phyloP scores from a whole-genome alignment of 768 basidiomycete genomes.

The Kwoniella dejecticola region DNA sequence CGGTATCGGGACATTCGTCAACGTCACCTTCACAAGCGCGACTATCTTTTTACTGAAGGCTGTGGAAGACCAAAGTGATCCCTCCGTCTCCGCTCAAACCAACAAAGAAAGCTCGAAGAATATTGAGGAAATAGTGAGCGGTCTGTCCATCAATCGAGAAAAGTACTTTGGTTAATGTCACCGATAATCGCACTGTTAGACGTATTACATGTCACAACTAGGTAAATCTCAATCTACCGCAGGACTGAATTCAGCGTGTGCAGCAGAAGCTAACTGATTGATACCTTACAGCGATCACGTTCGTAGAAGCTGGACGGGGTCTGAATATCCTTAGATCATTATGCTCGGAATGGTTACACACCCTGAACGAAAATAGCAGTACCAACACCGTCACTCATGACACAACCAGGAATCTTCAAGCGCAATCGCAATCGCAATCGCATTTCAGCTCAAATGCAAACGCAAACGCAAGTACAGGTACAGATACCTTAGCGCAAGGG shows the following conservation, averaged over 20 bases:
- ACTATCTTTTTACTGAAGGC: not conserved
- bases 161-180: too few relatives aligned
- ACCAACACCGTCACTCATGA: not conserved
- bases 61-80: not conserved
- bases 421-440: not conserved
- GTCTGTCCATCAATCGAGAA: too few relatives aligned
- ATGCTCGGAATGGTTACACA: conserved; percentile 1
- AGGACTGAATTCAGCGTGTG: not conserved
- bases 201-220: conserved; percentile 5
- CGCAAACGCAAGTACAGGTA: too few relatives aligned
- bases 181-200: too few relatives aligned
- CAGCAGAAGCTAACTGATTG: not conserved
- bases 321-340: not conserved
- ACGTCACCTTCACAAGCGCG: conserved; percentile 1
- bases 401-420: not conserved
- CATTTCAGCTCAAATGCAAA: not conserved
- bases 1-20: not conserved
- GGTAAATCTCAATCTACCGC: not conserved
- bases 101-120: not conserved
- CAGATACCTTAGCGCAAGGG: too few relatives aligned
- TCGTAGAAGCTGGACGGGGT: not conserved
- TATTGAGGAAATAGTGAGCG: conserved; percentile 2
- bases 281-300: not conserved
- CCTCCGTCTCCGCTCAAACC: not conserved
- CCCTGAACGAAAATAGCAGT: not conserved